A percentile compares a stretch with the other conserved stretches of the same genome.
Evolutionary conservation across 345 rosid genomes (phyloP).

Genomic region (Eutrema yunnanense): DNA sequence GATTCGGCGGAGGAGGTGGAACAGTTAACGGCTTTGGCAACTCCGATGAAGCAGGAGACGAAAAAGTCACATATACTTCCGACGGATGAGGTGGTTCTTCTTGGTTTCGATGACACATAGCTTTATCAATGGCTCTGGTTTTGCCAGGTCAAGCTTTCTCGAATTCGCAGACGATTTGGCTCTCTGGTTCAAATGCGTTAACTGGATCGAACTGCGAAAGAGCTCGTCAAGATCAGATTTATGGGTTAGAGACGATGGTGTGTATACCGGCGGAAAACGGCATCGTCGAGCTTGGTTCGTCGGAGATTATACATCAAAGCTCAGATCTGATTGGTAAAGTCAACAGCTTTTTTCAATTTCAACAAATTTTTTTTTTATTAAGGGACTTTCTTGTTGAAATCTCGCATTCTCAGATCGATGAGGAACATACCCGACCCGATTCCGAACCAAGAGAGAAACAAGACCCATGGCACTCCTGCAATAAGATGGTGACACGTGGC

Average conservation of each 20-base stretch:
- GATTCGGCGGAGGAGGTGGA: constrained; percentile 31
- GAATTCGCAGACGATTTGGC: constrained; percentile 53
- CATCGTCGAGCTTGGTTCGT: constrained; percentile 86
- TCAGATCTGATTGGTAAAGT: constrained; percentile 76
- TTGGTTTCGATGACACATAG: constrained; percentile 88
- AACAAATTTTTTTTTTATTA: background rate
- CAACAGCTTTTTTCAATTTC: constrained; percentile 52
- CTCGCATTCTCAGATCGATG: too few relatives aligned
- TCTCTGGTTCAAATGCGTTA: constrained; percentile 55
- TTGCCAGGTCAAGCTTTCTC: constrained; percentile 75
- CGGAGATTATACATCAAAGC: constrained; percentile 59
- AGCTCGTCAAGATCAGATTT: constrained; percentile 63
- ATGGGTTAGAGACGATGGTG: constrained; percentile 74
- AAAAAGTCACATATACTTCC: constrained; percentile 72
- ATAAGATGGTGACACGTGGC: too few relatives aligned
- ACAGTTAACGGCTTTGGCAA: constrained; percentile 21
- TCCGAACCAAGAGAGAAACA: too few relatives aligned
- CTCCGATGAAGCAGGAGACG: constrained; percentile 56
- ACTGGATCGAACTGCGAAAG: constrained; percentile 60
- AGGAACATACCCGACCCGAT: too few relatives aligned
- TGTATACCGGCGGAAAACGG: constrained; percentile 73
- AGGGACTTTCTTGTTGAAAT: too few relatives aligned
- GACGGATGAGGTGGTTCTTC: constrained; percentile 68
- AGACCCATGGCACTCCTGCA: too few relatives aligned
- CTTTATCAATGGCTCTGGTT: constrained; percentile 52